Evolutionary conservation across 1,284 basidiomycete species (phyloP).

Genomic region (Phellopilus nigrolimitatus): DNA sequence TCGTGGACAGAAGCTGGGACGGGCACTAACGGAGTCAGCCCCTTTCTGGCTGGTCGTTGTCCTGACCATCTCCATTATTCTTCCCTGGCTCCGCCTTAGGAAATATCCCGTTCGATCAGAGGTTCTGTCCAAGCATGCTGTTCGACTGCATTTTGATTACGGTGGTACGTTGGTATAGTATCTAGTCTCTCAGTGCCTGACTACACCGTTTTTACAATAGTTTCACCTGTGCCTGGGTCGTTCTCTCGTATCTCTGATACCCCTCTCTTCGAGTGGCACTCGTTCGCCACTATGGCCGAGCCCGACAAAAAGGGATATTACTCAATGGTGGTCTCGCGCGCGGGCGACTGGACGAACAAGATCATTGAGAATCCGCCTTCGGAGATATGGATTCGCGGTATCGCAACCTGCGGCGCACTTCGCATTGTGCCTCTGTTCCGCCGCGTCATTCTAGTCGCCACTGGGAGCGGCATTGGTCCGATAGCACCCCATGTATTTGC

Average conservation of each 20-base stretch:
- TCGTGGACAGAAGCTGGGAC: conserved; percentile 23
- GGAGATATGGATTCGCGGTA: conserved; percentile 36
- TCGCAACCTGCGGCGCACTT: conserved; percentile 33
- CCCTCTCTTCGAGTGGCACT: conserved; percentile 35
- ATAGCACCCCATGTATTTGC: conserved; percentile 33
- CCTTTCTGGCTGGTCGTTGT: conserved; percentile 35
- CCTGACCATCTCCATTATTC: conserved; percentile 29
- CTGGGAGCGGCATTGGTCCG: conserved; percentile 36
- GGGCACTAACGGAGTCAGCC: conserved; percentile 24
- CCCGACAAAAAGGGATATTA: conserved; percentile 20
- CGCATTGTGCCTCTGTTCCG: conserved; percentile 34
- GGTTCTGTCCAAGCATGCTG: conserved; percentile 33
- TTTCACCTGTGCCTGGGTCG: conserved; percentile 1
- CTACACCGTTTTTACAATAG: conserved; percentile 1
- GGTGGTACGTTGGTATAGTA: conserved; percentile 27
- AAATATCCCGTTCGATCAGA: conserved; percentile 25
- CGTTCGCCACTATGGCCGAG: conserved; percentile 27
- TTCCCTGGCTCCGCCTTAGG: conserved; percentile 35
- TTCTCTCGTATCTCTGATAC: conserved; percentile 15
- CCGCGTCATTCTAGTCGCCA: conserved; percentile 35
- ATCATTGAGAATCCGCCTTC: conserved; percentile 32
- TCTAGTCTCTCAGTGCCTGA: conserved; percentile 32
- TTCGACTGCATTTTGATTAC: conserved; percentile 35
- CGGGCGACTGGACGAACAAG: conserved; percentile 36
- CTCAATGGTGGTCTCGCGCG: conserved; percentile 34